Evolutionary conservation across 495 filamentous ascomycete species (phyloP), one percentile per base, ranked within the genome.

Genomic region (Hypoxylon fragiforme): DNA sequence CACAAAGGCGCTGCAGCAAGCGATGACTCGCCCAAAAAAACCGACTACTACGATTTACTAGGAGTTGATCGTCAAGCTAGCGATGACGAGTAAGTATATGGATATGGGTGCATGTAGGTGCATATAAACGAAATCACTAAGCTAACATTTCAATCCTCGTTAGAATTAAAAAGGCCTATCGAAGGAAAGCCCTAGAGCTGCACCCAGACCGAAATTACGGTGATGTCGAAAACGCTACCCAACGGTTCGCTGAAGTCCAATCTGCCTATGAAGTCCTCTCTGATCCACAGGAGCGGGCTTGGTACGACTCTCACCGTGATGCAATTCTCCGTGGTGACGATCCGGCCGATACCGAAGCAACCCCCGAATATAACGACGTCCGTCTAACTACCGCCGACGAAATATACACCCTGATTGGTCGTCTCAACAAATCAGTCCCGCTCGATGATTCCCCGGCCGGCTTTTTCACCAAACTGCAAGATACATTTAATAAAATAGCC

Each of bases 161-260:
- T 54, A 96, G 91, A 42, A 92, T 99, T 59, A 95, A 95, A 63
- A 95, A 91, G 53, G 91, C 92, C 8, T 99, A 97, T 67, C 82
- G 88, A 53, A 84, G 72, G 51, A 97, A 91, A 69, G 94, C 94
- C 1, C 81, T 99, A 22, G 91, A 96, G 66, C 74, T 96, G 2
- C 94, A 99, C 67, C 94, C 94, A 1, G 94, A 99, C 68, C 87
- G 92, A 56, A 99, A 99, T 70, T 89, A 85, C 69, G 88, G 87
- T 51, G 85, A 96, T 65, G 84, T 84, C 44, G 90, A 94, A 55
- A 82, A 84, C 53, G 82, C 92, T 6, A 98, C 94, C 0, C 76
- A 73, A 51, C 83, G 85, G 14, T 99, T 99, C 67, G 91, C 92
- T 36, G 91, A 94, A 60, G 80, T 97, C 18, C 92, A 96, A 67